Evolutionary conservation across 352 stramenopile genomes (phyloP).

Genomic region (Globisporangium recalcitrans): DNA sequence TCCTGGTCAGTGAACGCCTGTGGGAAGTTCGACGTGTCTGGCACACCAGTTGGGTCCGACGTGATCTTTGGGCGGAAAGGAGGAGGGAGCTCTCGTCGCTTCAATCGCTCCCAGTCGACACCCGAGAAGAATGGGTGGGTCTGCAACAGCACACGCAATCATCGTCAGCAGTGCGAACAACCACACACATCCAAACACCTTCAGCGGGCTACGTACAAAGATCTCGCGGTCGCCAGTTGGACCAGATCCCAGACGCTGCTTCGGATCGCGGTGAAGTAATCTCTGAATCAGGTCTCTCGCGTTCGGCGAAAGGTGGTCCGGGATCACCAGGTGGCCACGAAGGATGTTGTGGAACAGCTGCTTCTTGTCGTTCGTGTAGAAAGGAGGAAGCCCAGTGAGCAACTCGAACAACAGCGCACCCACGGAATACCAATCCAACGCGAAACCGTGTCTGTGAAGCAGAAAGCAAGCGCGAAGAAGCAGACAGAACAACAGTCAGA

Average conservation of each 20-base stretch:
- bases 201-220: conserved; percentile 42
- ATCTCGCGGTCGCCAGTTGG: conserved; percentile 76
- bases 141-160: conserved; percentile 12
- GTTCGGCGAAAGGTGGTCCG: conserved; percentile 70
- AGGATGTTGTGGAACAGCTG: conserved; percentile 90
- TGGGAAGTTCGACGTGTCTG: conserved; percentile 84
- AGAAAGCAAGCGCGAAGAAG: neutral
- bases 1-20: conserved; percentile 83
- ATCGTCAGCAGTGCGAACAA: neutral
- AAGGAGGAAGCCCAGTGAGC: conserved; percentile 77
- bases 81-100: conserved; percentile 66
- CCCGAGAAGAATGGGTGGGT: conserved; percentile 76
- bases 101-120: conserved; percentile 86
- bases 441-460: conserved; percentile 52
- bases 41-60: conserved; percentile 58
- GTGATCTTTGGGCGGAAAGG: conserved; percentile 85
- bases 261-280: conserved; percentile 75
- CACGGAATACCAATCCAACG: conserved; percentile 84
- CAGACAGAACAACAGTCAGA: neutral
- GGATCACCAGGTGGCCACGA: conserved; percentile 73
- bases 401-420: conserved; percentile 76
- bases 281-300: conserved; percentile 75
- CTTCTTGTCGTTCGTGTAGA: conserved; percentile 88
- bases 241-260: conserved; percentile 71
- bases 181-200: neutral